Conservation (phyloP, 2,329 filamentous ascomycete genomes). For the Colletotrichum graminicola region DNA sequence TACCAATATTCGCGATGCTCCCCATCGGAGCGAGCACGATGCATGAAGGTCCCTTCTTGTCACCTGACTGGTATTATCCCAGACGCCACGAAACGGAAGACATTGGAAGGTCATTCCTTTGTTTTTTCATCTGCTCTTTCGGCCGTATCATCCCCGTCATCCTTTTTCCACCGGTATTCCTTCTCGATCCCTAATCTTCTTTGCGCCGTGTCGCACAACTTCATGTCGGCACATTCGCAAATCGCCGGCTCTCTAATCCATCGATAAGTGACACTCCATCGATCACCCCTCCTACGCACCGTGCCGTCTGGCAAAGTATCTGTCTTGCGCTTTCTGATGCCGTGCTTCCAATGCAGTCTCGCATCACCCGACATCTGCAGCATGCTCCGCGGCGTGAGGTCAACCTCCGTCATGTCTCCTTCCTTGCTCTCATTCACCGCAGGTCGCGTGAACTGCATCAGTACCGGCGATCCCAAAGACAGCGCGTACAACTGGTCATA, state of each 20-base stretch:
- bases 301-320: slow-evolving; percentile 61
- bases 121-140: background rate
- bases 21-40: background rate
- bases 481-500: slow-evolving; percentile 61
- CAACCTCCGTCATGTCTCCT: slow-evolving; percentile 55
- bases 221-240: slow-evolving; percentile 64
- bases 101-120: background rate
- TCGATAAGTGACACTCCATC: slow-evolving; percentile 69
- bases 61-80: background rate
- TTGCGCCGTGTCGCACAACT: slow-evolving; percentile 66
- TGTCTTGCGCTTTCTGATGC: slow-evolving; percentile 66
- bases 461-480: slow-evolving; percentile 56
- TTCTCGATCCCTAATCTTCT: slow-evolving; percentile 58
- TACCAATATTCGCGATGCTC: background rate
- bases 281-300: slow-evolving; percentile 56
- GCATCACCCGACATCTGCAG: slow-evolving; percentile 64
- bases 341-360: slow-evolving; percentile 67
- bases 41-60: background rate
- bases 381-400: slow-evolving; percentile 63
- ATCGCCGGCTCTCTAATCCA: slow-evolving; percentile 61
- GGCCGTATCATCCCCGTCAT: slow-evolving; percentile 17
- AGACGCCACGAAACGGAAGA: background rate
- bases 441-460: slow-evolving; percentile 59
- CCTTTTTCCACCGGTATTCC: slow-evolving; percentile 63
- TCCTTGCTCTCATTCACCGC: background rate